Evolutionary conservation across 2,329 filamentous ascomycete species (phyloP).

Genomic region (Trichoderma sp.): DNA sequence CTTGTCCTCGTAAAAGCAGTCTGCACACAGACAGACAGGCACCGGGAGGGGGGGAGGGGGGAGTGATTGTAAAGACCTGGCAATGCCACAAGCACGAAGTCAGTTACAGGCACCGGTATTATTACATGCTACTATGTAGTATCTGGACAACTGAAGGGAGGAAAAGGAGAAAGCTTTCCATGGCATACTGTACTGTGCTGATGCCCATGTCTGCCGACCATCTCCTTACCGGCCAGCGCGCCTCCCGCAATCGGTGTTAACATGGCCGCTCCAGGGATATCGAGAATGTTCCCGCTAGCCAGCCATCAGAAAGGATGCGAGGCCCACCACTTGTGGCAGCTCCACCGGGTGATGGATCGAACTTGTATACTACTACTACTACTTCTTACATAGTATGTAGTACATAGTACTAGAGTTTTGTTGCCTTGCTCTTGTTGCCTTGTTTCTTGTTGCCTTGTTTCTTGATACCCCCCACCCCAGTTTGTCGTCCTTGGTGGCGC

Average conservation of each 20-base stretch:
- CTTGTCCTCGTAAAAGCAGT: background rate
- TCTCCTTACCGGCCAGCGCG: conserved; percentile 10
- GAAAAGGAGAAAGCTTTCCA: background rate
- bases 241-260: conserved; percentile 16
- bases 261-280: conserved; percentile 13
- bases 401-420: too few species aligned
- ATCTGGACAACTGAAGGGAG: background rate
- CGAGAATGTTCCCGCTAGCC: background rate
- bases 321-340: conserved; percentile 3
- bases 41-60: background rate
- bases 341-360: conserved; percentile 4
- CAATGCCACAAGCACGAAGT: background rate
- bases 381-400: too few species aligned
- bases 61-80: background rate
- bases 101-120: background rate
- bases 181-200: conserved; percentile 2
- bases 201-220: background rate
- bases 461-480: too few species aligned
- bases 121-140: too few species aligned
- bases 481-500: background rate
- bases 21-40: background rate
- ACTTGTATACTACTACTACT: too few species aligned
- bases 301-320: background rate
- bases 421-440: conserved; percentile 11
- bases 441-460: too few species aligned